Evolutionary conservation across 805 yeast genomes (phyloP), one percentile per base, ranked within the genome.

Genomic region (Wickerhamiella spandovensis): DNA sequence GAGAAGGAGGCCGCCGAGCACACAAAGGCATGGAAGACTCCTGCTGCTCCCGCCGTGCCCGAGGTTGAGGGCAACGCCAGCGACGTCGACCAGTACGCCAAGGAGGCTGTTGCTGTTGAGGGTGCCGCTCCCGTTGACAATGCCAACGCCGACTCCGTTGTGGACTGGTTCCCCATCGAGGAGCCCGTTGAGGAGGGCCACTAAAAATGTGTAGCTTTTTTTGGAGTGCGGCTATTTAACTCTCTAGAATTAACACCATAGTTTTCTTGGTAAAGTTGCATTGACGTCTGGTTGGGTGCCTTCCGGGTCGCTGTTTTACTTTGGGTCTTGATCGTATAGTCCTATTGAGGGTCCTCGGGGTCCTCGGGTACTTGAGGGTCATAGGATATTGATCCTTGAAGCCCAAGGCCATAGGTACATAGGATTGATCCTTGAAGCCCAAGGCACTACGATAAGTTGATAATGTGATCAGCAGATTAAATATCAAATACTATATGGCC

Each of bases 11-110:
- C 90, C 55, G 87, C 81, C 62, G 76, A 79, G 56, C 76, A 82
- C 57, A 90, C 88, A 59, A 80, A 82, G 71, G 78, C 84, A 61
- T 92, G 95, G 92, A 69, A 74, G 54, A 72, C 79, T 56, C 97
- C 97, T 62, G 67, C 75, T 55, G 77, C 87, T 59, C 95, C 97
- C 61, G 67, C 77, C 58, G 67, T 73, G 45, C 97, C 97, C 60
- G 69, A 76, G 50, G 95, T 89, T 55, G 95, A 88, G 69, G 83
- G 86, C 57, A 74, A 73, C 51, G 72, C 76, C 53, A 71, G 77
- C 57, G 81, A 76, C 61, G 68, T 70, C 50, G 68, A 67, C 48
- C 62, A 68, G 53, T 70, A 70, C 61, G 76, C 72, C 56, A 67
- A 67, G 63, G 70, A 70, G 53, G 66, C 75, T 46, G 73, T 66